Base-by-base conservation (phyloP, 805 yeast genomes). In the Yamadazyma sp. region DNA sequence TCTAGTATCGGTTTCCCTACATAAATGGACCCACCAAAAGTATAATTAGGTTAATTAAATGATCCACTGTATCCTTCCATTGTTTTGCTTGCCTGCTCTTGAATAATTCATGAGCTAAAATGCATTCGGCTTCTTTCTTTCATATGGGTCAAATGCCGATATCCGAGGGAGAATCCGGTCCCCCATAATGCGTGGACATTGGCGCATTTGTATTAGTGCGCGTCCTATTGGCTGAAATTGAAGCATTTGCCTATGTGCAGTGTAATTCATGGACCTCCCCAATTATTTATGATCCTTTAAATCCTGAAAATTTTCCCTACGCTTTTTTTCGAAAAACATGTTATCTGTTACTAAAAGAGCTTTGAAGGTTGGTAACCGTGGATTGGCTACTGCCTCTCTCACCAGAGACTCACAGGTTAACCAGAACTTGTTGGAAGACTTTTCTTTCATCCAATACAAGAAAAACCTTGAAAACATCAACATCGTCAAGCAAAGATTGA, bases 361-460 rank as follows among this genome's bases (percentile, higher is more conserved):
- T 23, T 31, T 37, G 32, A 63, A 60, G 56, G 54, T 55, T 27
- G 56, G 60, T 48, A 48, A 55, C 20, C 75, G 79, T 64, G 71
- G 74, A 40, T 58, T 73, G 56, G 80, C 79, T 51, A 73, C 80
- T 47, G 76, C 75, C 40, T 59, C 64, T 28, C 57, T 75, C 38
- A 75, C 77, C 52, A 71, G 64, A 55, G 90, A 84, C 65, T 82
- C 89, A 45, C 80, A 82, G 67, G 93, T 84, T 41, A 67, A 73
- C 64, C 88, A 82, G 71, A 87, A 85, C 74, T 75, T 82, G 70
- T 73, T 84, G 65, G 95, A 85, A 72, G 73, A 78, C 59, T 80
- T 78, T 67, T 85, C 91, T 38, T 90, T 79, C 77, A 85, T 91
- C 65, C 83, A 88, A 66, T 91, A 91, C 80, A 89, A 89, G 75